phyloP scores from a whole-genome alignment of 139 green algal genomes.

The Chlorella sp. region DNA sequence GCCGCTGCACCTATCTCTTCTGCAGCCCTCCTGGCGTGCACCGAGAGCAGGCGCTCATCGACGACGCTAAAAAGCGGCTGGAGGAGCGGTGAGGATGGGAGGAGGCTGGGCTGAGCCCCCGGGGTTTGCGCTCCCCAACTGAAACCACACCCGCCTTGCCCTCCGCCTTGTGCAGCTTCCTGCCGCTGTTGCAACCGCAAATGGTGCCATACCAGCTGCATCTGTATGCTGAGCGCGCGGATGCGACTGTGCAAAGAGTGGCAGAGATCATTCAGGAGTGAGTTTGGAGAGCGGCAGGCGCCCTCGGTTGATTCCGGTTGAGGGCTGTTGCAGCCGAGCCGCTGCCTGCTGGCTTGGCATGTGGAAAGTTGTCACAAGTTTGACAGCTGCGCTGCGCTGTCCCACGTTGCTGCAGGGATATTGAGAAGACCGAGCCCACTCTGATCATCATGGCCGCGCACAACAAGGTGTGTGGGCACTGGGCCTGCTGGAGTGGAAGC shows the following conservation, averaged over 20 bases:
- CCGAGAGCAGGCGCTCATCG: slow-evolving; percentile 26
- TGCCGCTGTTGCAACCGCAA: slow-evolving; percentile 36
- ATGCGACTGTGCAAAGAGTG: neutral
- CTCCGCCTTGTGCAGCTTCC: neutral
- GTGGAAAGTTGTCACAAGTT: too few species aligned
- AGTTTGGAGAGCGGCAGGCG: too few species aligned
- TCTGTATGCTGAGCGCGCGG: slow-evolving; percentile 41
- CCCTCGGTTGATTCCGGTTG: too few species aligned
- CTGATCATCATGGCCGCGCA: slow-evolving; percentile 42
- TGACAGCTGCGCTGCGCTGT: neutral
- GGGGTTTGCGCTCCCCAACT: too few species aligned
- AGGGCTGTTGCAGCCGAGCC: too few species aligned
- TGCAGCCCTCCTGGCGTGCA: slow-evolving; percentile 33
- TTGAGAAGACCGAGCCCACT: slow-evolving; percentile 12
- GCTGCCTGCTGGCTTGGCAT: too few species aligned
- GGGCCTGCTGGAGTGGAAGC: too few species aligned
- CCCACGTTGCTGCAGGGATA: slow-evolving; percentile 8
- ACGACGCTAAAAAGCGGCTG: slow-evolving; percentile 20
- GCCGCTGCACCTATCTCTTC: too few species aligned
- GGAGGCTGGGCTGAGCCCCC: neutral
- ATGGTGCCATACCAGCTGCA: slow-evolving; percentile 47
- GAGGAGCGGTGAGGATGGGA: slow-evolving; percentile 3
- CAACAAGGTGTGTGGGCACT: slow-evolving; percentile 55
- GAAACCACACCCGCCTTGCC: neutral
- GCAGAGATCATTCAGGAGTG: slow-evolving; percentile 2